These are phyloP conservation scores for Sporothrix protearum DNA, from an alignment of 2,329 filamentous ascomycete species.

Conservation along the genomic window DNA sequence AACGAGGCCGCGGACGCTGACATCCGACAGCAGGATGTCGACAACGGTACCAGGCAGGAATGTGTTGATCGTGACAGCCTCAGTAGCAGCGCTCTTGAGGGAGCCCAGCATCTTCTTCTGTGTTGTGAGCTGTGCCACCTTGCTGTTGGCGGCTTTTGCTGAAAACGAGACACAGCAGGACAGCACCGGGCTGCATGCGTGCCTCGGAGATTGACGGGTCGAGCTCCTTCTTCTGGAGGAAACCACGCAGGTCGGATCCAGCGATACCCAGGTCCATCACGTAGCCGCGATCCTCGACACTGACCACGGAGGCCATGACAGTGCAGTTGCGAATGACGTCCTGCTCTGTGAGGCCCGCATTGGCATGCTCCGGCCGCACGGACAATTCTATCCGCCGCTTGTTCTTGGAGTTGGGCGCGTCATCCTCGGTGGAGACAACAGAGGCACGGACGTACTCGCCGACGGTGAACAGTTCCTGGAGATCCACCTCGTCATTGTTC, in stretches of 20 bases:
- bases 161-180: constrained; percentile 78
- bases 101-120: constrained; percentile 67
- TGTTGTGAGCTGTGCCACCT: constrained; percentile 81
- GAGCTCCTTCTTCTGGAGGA: constrained; percentile 80
- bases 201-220: constrained; percentile 60
- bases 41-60: constrained; percentile 91
- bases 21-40: constrained; percentile 76
- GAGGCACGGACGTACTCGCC: constrained; percentile 87
- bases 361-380: constrained; percentile 72
- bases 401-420: constrained; percentile 55
- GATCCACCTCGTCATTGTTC: constrained; percentile 59
- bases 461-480: constrained; percentile 70
- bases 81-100: constrained; percentile 60
- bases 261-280: constrained; percentile 87
- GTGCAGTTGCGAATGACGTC: constrained; percentile 73
- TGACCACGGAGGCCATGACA: constrained; percentile 81
- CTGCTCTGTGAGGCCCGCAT: constrained; percentile 67
- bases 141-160: constrained; percentile 70
- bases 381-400: constrained; percentile 86
- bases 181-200: constrained; percentile 72
- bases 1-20: constrained; percentile 67
- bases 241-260: constrained; percentile 67
- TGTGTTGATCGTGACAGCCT: constrained; percentile 81
- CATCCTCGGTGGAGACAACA: constrained; percentile 73
- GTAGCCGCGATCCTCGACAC: constrained; percentile 92